Conservation (phyloP, 345 rosid species). For the Eucalyptus regnans region DNA sequence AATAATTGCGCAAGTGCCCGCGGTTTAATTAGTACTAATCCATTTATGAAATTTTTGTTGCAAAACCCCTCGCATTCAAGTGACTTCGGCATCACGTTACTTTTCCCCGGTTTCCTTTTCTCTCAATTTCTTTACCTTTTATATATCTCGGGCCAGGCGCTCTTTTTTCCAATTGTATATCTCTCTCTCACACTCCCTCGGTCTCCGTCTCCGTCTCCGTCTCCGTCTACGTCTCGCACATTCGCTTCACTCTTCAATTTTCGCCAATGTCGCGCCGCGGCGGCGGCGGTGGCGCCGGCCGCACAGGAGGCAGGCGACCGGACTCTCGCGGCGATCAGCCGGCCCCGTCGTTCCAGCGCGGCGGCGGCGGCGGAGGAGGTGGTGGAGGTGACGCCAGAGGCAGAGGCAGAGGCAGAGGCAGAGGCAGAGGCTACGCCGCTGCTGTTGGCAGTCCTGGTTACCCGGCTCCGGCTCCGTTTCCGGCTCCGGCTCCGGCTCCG, state of each 20-base stretch:
- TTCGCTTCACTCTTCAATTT: background rate
- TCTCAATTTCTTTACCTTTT: background rate
- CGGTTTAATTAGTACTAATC: too few relatives aligned
- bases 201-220: background rate
- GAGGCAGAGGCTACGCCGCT: background rate
- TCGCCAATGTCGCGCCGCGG: background rate
- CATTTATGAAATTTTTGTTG: rapidly evolving
- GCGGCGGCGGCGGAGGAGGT: background rate
- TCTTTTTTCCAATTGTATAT: background rate
- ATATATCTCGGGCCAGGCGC: background rate
- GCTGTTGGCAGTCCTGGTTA: background rate
- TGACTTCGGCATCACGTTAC: background rate
- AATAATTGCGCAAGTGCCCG: too few relatives aligned
- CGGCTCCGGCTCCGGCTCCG: background rate
- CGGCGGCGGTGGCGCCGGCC: background rate
- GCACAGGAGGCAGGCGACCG: background rate
- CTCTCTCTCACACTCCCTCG: background rate
- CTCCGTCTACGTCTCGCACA: background rate
- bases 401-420: background rate
- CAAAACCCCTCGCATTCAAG: background rate
- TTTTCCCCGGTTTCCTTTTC: background rate
- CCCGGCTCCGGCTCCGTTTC: background rate
- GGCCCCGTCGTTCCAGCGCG: background rate
- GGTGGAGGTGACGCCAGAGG: background rate
- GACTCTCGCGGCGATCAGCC: conserved; percentile 4